Evolutionary conservation across 129 eudicot species (phyloP).

Genomic region (carrot (Daucus carota)): DH1_v3.0 NC_030385.2:5251501-5252000

Average conservation of each 20-base stretch:
- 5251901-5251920: conserved; percentile 41
- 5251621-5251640: background rate
- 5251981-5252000: conserved; percentile 71
- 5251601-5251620: conserved; percentile 14
- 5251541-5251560: conserved; percentile 48
- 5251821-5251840: conserved; percentile 55
- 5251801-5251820: conserved; percentile 70
- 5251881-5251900: conserved; percentile 30
- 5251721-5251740: conserved; percentile 39
- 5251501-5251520: conserved; percentile 19
- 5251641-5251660: background rate
- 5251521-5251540: conserved; percentile 41
- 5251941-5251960: conserved; percentile 59
- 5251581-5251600: conserved; percentile 32
- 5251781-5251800: conserved; percentile 78
- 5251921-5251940: conserved; percentile 35
- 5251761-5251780: conserved; percentile 62
- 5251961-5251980: conserved; percentile 62
- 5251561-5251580: conserved; percentile 35
- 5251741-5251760: conserved; percentile 42
- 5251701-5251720: conserved; percentile 13
- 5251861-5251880: conserved; percentile 28
- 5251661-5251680: background rate
- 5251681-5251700: conserved; percentile 18
- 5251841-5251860: conserved; percentile 36